Evolutionary conservation across 2,329 filamentous ascomycete species (phyloP).

Genomic region (Catunica adiposa): DNA sequence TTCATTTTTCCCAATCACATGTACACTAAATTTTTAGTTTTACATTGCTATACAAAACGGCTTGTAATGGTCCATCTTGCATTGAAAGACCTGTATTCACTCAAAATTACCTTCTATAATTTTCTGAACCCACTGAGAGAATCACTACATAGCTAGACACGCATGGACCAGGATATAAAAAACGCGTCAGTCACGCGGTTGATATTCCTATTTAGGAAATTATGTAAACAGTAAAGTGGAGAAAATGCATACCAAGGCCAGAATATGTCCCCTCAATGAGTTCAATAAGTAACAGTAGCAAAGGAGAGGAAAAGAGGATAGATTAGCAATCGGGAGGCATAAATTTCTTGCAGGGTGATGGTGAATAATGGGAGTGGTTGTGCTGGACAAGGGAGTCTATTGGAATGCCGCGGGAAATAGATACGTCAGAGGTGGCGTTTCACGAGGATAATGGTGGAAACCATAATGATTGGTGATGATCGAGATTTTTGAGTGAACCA

Average conservation of each 20-base stretch:
- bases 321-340: not conserved
- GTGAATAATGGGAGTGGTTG: not conserved
- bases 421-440: not conserved
- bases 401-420: not conserved
- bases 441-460: not conserved
- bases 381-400: not conserved
- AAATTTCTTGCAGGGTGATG: not conserved
- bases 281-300: not conserved
- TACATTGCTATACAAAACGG: too few relatives aligned
- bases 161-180: not conserved
- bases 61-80: too few relatives aligned
- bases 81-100: too few relatives aligned
- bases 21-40: too few relatives aligned
- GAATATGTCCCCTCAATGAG: not conserved
- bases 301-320: not conserved
- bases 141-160: not conserved
- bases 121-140: not conserved
- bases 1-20: too few relatives aligned
- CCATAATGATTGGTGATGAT: not conserved
- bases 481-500: not conserved
- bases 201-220: not conserved
- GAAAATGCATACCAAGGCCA: not conserved
- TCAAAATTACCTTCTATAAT: too few relatives aligned
- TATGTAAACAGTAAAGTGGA: slow-evolving; percentile 2
- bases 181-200: not conserved